Evolutionary conservation across 371 early-diverging fungal species (phyloP), one percentile per base, ranked within the genome.

Genomic region (Syncephalastrum monosporum): DNA sequence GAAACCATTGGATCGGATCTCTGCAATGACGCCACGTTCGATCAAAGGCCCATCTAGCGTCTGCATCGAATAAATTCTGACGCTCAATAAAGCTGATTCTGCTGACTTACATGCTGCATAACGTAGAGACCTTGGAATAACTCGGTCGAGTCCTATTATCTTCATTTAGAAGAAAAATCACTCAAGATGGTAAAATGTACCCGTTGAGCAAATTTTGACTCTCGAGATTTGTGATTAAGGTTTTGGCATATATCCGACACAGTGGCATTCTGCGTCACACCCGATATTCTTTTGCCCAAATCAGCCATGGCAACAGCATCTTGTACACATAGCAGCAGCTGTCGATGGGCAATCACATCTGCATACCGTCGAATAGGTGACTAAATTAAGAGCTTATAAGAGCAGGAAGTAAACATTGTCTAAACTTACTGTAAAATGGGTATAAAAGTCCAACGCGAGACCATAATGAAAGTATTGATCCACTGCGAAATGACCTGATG

Each of bases 341-440:
- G 89, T 21, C 99, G 82, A 62, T 99, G 99, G 1, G 98, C 99
- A 17, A 99, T 71, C 29, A 99, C 67, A 81, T 99, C 99, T 44
- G 99, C 95, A 75, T 99, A 99, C 60, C 99, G 82, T 59, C 99
- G 90, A 62, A 99, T 99, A 5, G 99, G 99, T 1, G 98, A 98
- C 67, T 85, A 57, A 3, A 46, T 44, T 24, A 10, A 3, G 19
- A 14, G n/a, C 4, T 16, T 12, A 50, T 38, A 10, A 48, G 10
- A 27, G 12, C 17, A 38, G 21, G 7, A 43, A 43, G 5, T 19
- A 10, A 42, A 3, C 15, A 16, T 29, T 33, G 16, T 21, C 13
- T 33, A 24, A n/a, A 21, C 67, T 65, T 80, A 81, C 83, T 1
- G 97, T 97, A 73, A 96, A 97, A 73, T 96, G 97, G 12, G 97